phyloP scores from a whole-genome alignment of 2,329 filamentous ascomycete species.

The Conoideocrella luteorostrata region DNA sequence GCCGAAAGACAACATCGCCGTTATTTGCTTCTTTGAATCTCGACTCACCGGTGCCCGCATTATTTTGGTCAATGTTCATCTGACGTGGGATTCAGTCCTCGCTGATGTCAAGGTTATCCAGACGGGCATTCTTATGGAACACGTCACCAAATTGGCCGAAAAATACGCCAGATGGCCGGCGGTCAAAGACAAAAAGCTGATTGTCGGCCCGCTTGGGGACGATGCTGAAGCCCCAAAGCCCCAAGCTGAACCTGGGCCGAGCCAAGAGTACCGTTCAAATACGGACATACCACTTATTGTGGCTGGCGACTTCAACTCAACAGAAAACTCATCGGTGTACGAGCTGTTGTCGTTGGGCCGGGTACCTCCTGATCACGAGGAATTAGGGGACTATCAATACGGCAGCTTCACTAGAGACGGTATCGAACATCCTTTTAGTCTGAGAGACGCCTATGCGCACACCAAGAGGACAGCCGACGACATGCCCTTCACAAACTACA shows the following conservation, averaged over 20 bases:
- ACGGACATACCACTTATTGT: slow-evolving; percentile 86
- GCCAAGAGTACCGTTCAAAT: slow-evolving; percentile 77
- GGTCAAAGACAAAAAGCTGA: slow-evolving; percentile 71
- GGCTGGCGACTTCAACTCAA: slow-evolving; percentile 95
- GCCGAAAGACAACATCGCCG: slow-evolving; percentile 95
- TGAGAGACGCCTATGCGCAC: slow-evolving; percentile 82
- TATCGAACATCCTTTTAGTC: slow-evolving; percentile 88
- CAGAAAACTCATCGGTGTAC: slow-evolving; percentile 79
- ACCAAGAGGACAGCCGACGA: slow-evolving; percentile 79
- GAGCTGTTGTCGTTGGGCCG: slow-evolving; percentile 79
- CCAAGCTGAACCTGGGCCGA: slow-evolving; percentile 64
- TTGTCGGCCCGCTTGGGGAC: slow-evolving; percentile 35
- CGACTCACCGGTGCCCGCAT: slow-evolving; percentile 81
- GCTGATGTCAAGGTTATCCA: slow-evolving; percentile 96
- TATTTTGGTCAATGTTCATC: slow-evolving; percentile 88
- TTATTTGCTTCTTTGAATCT: slow-evolving; percentile 89
- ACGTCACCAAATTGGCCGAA: slow-evolving; percentile 78
- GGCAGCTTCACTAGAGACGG: slow-evolving; percentile 89
- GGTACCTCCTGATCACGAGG: slow-evolving; percentile 70
- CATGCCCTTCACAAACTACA: slow-evolving; percentile 93
- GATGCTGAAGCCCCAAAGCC: slow-evolving; percentile 42
- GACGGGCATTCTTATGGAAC: slow-evolving; percentile 90
- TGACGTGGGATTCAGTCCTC: slow-evolving; percentile 88
- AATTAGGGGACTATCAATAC: slow-evolving; percentile 76
- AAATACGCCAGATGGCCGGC: slow-evolving; percentile 75